Base-by-base conservation (phyloP, 108 stramenopile species). In the Fragilariopsis cylindrus region DNA sequence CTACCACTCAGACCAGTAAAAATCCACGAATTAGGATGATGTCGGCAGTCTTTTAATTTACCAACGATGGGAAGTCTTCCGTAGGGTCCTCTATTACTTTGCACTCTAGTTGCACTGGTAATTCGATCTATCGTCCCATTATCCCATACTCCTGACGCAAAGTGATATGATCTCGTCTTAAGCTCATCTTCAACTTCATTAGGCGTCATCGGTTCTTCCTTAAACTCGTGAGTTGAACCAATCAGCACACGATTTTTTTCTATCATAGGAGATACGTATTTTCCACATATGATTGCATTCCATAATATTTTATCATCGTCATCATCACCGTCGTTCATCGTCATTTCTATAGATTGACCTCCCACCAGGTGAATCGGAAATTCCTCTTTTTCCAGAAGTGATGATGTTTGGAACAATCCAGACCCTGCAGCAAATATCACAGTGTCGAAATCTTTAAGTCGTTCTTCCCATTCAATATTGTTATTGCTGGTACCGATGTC, bases 171-270 rank as follows among this genome's bases (percentile, higher is more conserved):
- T 53, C 85, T 81, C 42, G 76, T 68, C 60, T 73, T 76, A 7
- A 93, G 66, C 47, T 92, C 92, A 5, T 75, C 65, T 15, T 70
- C 39, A 4, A 92, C 89, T 62, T 87, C 74, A 12, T 75, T 45
- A 19, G 53, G 43, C 54, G 60, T 56, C 46, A 92, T 42, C n/a
- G 88, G 70, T 30, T 72, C 46, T 39, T 66, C 75, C 55, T 86
- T 71, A 66, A 84, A 95, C 70, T 95, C 94, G 47, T 95, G 94
- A 3, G 94, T 90, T n/a, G 94, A 90, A 54, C 94, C 94, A 64
- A 95, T 81, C 49, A 90, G 48, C 21, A 88, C 80, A 41, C 69
- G 65, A 48, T 65, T 54, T 4, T 47, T 60, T 4, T 86, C 73
- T 13, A 72, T 76, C 42, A 93, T 57, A 0, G 94, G 94, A n/a